These are phyloP conservation scores for Hypholoma sublateritium DNA, from an alignment of 768 basidiomycete genomes.

Conservation along the genomic window DNA sequence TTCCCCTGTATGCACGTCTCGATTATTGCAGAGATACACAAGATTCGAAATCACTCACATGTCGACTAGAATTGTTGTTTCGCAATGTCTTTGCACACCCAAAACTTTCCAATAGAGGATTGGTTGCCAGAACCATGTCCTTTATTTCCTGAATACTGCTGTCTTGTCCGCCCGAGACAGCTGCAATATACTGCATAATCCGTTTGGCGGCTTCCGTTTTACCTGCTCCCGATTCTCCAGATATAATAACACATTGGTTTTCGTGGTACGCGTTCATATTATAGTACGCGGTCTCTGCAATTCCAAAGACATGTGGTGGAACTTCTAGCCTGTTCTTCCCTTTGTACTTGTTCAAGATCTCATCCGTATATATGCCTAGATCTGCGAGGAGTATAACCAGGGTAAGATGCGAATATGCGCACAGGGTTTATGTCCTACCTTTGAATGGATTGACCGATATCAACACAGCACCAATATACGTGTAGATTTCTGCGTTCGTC, in stretches of 20 bases:
- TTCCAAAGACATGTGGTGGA: slow-evolving; percentile 95
- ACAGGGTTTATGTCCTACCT: slow-evolving; percentile 44
- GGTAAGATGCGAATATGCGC: slow-evolving; percentile 1
- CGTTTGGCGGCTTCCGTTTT: slow-evolving; percentile 99
- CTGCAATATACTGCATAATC: slow-evolving; percentile 99
- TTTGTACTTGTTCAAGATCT: slow-evolving; percentile 79
- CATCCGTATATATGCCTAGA: slow-evolving; percentile 97
- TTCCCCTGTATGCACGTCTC: slow-evolving; percentile 69
- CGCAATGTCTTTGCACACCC: slow-evolving; percentile 98
- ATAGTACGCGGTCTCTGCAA: slow-evolving; percentile 97
- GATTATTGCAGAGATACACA: slow-evolving; percentile 1
- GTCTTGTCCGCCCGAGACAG: slow-evolving; percentile 86
- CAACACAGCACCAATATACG: slow-evolving; percentile 96
- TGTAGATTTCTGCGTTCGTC: slow-evolving; percentile 95
- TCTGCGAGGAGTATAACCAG: slow-evolving; percentile 45
- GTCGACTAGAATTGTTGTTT: slow-evolving; percentile 98
- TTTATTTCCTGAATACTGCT: slow-evolving; percentile 96
- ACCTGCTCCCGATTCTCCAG: slow-evolving; percentile 97
- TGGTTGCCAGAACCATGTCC: slow-evolving; percentile 99
- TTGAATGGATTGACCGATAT: slow-evolving; percentile 99
- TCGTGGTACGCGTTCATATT: slow-evolving; percentile 99
- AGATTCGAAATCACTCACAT: slow-evolving; percentile 56
- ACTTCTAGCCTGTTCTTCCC: slow-evolving; percentile 99
- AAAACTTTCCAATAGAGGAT: slow-evolving; percentile 95
- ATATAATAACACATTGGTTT: slow-evolving; percentile 99